Percentiles rank a stretch among this genome's conserved stretches.
Evolutionary conservation across 139 green algal species (phyloP).

Genomic region (Diplosphaera chodatii): DNA sequence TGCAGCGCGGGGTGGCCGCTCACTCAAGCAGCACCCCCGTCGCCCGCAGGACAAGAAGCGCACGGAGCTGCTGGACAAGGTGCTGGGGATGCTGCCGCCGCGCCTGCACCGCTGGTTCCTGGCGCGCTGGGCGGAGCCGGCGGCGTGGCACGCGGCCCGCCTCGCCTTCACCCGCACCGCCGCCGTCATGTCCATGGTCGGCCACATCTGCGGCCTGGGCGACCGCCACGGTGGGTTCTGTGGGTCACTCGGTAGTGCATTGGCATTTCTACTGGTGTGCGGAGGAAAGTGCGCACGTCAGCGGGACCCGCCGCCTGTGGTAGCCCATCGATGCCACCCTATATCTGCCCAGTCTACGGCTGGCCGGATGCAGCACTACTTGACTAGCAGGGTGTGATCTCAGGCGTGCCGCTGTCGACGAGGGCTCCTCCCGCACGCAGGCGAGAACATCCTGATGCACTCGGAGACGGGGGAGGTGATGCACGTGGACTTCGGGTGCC

Average conservation of each 20-base stretch:
- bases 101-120: constrained; percentile 83
- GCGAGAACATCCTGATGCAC: constrained; percentile 95
- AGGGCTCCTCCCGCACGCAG: not conserved
- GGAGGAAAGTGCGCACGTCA: no score
- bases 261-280: no score
- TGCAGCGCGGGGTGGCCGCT: no score
- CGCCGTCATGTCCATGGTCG: constrained; percentile 63
- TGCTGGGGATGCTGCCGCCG: constrained; percentile 72
- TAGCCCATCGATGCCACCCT: no score
- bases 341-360: no score
- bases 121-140: constrained; percentile 65
- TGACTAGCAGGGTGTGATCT: no score
- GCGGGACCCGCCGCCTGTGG: no score
- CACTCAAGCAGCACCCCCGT: no score
- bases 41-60: constrained; percentile 16
- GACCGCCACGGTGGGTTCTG: constrained; percentile 65
- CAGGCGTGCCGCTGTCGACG: no score
- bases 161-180: constrained; percentile 70
- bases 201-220: constrained; percentile 72
- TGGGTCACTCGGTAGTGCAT: no score
- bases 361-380: no score
- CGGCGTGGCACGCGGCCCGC: constrained; percentile 74
- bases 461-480: constrained; percentile 43
- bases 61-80: constrained; percentile 45
- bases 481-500: constrained; percentile 94